Base-by-base conservation (phyloP, 2,329 filamentous ascomycete genomes). In the Neonectria magnoliae region DNA sequence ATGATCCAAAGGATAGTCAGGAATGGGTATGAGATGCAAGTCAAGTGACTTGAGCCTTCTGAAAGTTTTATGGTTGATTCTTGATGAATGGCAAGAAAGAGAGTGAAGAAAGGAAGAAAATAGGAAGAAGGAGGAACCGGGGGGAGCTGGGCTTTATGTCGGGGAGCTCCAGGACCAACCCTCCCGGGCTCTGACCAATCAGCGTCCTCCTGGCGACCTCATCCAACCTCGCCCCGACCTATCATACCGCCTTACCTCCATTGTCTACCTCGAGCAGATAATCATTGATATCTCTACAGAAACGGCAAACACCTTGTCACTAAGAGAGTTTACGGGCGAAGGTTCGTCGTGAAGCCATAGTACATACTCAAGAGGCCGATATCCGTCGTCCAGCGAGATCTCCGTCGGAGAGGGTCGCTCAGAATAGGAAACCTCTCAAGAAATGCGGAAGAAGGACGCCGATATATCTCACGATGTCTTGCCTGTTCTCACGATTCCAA, bases 121-220 rank as follows among this genome's bases (percentile, higher is more conserved):
- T 18, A 50, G 52, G 59, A 64, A 62, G 48, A 64, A 64, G 51
- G 59, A 57, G 27, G 45, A 36, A 54, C 60, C 64, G 67, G 69
- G 68, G 66, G 71, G 62, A 47, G 62, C 55, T 51, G 60, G 66
- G 50, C 69, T 73, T 72, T 73, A 73, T 65, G 67, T 61, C 51
- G 42, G 41, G 58, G 52, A 60, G 45, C 38, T 52, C 57, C 54
- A 54, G 47, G 54, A 41, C 45, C 57, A 47, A 45, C 48, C 36
- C 27, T 33, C 65, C 71, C 71, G 62, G 52, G 22, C 54, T 20
- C 36, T 18, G 50, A 27, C 71, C 71, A 72, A 73, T 73, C 71
- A 73, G 33, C 59, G 3, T 8, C 38, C 57, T 27, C 44, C n/a
- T 18, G 33, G 22, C 36, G 51, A 73, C 71, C 69, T 71, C 68